These are phyloP conservation scores for Starmerella floris DNA, from an alignment of 805 yeast genomes.

Conservation along the genomic window DNA sequence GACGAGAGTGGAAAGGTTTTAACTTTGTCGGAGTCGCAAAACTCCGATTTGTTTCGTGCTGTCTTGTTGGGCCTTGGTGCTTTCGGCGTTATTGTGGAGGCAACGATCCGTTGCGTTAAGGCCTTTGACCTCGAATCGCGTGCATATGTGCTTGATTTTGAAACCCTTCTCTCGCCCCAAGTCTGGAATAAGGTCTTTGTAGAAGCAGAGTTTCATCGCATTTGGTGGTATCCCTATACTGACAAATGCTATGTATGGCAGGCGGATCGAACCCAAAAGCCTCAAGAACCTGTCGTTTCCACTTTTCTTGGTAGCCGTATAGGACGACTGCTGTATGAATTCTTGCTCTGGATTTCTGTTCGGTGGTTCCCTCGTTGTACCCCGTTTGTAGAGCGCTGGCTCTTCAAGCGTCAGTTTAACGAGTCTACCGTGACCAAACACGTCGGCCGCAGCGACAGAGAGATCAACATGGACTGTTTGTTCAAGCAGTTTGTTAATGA, in stretches of 20 bases:
- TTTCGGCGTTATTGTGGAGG: slow-evolving; percentile 76
- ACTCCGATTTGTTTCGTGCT: slow-evolving; percentile 59
- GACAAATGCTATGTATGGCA: slow-evolving; percentile 81
- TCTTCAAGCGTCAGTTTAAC: slow-evolving; percentile 64
- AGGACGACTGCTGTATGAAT: slow-evolving; percentile 71
- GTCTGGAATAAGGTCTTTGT: slow-evolving; percentile 72
- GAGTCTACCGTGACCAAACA: slow-evolving; percentile 37
- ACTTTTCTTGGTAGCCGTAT: slow-evolving; percentile 77
- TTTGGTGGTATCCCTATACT: slow-evolving; percentile 97
- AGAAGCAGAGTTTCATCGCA: slow-evolving; percentile 75
- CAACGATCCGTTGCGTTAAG: slow-evolving; percentile 75
- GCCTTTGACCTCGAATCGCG: slow-evolving; percentile 64
- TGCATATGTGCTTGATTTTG: slow-evolving; percentile 71
- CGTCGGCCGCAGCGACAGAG: slow-evolving; percentile 71
- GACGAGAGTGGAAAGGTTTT: slow-evolving; percentile 64
- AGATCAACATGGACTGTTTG: slow-evolving; percentile 88
- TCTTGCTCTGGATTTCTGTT: slow-evolving; percentile 66
- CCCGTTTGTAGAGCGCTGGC: slow-evolving; percentile 72
- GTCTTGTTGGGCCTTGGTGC: slow-evolving; percentile 79
- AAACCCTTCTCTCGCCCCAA: slow-evolving; percentile 43
- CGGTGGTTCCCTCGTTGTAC: slow-evolving; percentile 61
- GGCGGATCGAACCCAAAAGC: slow-evolving; percentile 61
- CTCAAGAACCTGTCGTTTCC: slow-evolving; percentile 47
- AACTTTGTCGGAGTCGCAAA: slow-evolving; percentile 50
- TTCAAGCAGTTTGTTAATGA: slow-evolving; percentile 90